phyloP scores from a whole-genome alignment of 2,329 filamentous ascomycete species.

The Aspergillus sp. region DNA sequence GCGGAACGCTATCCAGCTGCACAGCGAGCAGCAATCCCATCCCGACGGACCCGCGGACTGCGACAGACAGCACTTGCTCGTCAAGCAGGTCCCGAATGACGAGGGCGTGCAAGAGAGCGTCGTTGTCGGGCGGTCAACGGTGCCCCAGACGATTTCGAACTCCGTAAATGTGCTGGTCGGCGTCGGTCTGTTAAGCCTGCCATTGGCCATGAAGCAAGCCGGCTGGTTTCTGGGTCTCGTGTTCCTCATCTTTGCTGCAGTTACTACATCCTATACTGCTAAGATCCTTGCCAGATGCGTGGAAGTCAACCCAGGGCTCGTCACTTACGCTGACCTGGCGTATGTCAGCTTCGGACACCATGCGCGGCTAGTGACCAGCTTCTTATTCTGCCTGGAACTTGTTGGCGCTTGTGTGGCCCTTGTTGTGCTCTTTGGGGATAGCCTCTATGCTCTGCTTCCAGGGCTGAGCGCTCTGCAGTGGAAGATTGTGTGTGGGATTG shows the following conservation, averaged over 20 bases:
- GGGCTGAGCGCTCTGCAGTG: conserved; percentile 59
- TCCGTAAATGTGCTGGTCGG: conserved; percentile 89
- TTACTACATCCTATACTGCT: conserved; percentile 76
- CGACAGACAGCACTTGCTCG: conserved; percentile 65
- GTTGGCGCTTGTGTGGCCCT: conserved; percentile 82
- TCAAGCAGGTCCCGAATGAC: conserved; percentile 76
- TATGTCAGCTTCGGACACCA: conserved; percentile 80
- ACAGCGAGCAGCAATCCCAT: conserved; percentile 42
- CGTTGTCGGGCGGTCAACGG: conserved; percentile 85
- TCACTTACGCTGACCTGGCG: conserved; percentile 90
- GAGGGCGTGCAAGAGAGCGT: conserved; percentile 77
- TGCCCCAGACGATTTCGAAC: conserved; percentile 94
- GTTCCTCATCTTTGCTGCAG: conserved; percentile 64
- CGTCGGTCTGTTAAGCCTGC: conserved; percentile 79
- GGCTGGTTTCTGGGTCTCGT: conserved; percentile 77
- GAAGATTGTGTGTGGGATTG: conserved; percentile 73
- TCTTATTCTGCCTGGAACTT: conserved; percentile 81
- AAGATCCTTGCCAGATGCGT: conserved; percentile 78
- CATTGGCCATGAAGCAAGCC: conserved; percentile 75
- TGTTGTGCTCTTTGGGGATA: conserved; percentile 88
- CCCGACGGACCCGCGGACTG: conserved; percentile 43
- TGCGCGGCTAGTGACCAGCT: conserved; percentile 70
- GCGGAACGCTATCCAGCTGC: conserved; percentile 45
- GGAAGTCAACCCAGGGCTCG: conserved; percentile 71
- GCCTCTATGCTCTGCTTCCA: conserved; percentile 67